phyloP scores from a whole-genome alignment of 2,329 filamentous ascomycete genomes.

The Didymella pomorum region DNA sequence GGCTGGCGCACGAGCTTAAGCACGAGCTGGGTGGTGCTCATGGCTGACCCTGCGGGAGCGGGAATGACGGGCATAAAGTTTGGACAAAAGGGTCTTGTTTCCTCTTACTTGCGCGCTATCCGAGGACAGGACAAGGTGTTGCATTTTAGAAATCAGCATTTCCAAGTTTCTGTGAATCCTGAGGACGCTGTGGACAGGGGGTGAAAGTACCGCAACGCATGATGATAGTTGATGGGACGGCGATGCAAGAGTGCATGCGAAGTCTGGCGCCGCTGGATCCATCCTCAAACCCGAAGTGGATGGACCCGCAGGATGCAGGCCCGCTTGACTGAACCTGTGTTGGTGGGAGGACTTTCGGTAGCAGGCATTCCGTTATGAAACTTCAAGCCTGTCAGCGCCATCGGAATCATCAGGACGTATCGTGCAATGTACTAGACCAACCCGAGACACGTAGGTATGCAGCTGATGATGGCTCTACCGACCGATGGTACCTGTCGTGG shows the following conservation, averaged over 20 bases:
- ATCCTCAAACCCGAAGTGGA: conserved; percentile 31
- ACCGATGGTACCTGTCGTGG: conserved; percentile 9
- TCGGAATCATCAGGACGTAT: conserved; percentile 23
- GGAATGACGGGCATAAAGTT: conserved; percentile 52
- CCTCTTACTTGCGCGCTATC: conserved; percentile 32
- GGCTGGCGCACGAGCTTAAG: conserved; percentile 35
- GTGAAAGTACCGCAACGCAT: conserved; percentile 23
- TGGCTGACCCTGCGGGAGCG: conserved; percentile 46
- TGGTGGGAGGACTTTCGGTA: conserved; percentile 18
- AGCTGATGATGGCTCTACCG: neutral
- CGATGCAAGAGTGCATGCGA: conserved; percentile 35
- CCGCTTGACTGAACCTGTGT: conserved; percentile 35
- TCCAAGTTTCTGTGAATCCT: conserved; percentile 14
- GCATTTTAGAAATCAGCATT: conserved; percentile 1
- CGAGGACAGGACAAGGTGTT: conserved; percentile 21
- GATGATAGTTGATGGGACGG: conserved; percentile 35
- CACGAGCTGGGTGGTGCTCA: conserved; percentile 28
- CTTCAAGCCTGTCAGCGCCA: conserved; percentile 36
- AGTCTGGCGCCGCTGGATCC: conserved; percentile 35
- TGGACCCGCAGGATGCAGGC: conserved; percentile 39
- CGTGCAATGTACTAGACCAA: conserved; percentile 11
- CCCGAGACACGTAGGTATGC: conserved; percentile 5
- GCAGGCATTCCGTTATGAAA: conserved; percentile 14
- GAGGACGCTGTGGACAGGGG: conserved; percentile 20
- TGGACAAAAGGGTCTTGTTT: conserved; percentile 42